phyloP scores from a whole-genome alignment of 352 stramenopile genomes.

The Pythium rishiriense region DNA sequence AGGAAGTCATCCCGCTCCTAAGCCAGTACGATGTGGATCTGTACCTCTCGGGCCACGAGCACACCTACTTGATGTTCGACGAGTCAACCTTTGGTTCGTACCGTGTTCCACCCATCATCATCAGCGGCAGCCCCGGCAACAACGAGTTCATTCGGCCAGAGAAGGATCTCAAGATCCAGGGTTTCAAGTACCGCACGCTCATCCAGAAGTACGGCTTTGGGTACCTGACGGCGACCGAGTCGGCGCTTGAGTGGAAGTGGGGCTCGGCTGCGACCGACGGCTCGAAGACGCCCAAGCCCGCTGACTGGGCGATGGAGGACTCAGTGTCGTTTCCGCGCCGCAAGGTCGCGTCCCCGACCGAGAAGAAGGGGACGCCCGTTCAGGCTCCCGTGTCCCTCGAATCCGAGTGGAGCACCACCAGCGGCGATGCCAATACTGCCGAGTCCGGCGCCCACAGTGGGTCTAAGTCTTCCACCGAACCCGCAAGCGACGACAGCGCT shows the following conservation, averaged over 20 bases:
- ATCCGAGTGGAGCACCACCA: conserved; percentile 3
- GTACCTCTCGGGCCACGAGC: conserved; percentile 68
- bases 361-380: conserved; percentile 43
- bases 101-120: conserved; percentile 66
- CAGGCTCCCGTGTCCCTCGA: conserved; percentile 31
- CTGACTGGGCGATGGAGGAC: conserved; percentile 51
- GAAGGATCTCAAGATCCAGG: conserved; percentile 48
- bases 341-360: conserved; percentile 24
- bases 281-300: conserved; percentile 40
- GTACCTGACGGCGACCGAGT: conserved; percentile 59
- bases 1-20: conserved; percentile 70
- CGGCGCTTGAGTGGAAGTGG: conserved; percentile 62
- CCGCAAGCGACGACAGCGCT: neutral
- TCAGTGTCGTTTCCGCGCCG: conserved; percentile 46
- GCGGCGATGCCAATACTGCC: neutral
- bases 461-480: conserved; percentile 7
- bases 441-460: conserved; percentile 21
- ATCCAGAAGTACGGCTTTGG: conserved; percentile 79
- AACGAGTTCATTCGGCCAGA: conserved; percentile 71
- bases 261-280: conserved; percentile 49
- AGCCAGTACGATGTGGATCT: conserved; percentile 75
- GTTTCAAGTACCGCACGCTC: conserved; percentile 56
- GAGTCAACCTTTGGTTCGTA: conserved; percentile 48
- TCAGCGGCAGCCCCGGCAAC: conserved; percentile 72
- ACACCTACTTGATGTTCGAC: conserved; percentile 73